phyloP scores from a whole-genome alignment of 2,329 filamentous ascomycete species.

The Alternaria longipes region DNA sequence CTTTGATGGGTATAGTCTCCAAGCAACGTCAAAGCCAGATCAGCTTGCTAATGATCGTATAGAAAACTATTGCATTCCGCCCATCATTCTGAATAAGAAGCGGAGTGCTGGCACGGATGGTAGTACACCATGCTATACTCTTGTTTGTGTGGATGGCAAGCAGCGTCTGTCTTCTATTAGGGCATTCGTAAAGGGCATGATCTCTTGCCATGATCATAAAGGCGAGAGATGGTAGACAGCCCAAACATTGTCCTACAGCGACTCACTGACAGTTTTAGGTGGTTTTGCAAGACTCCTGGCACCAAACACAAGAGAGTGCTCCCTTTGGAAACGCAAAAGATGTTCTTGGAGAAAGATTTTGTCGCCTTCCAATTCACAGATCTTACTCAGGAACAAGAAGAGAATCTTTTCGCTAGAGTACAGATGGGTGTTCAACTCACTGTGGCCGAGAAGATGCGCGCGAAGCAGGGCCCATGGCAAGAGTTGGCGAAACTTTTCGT shows the following conservation, averaged over 20 bases:
- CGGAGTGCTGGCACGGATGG: conserved; percentile 17
- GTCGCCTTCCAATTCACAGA: conserved; percentile 56
- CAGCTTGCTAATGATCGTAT: background rate
- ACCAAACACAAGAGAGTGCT: conserved; percentile 44
- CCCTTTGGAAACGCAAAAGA: conserved; percentile 44
- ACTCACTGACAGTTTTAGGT: conserved; percentile 30
- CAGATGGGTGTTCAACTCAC: conserved; percentile 58
- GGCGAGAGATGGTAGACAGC: conserved; percentile 55
- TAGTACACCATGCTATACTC: conserved; percentile 24
- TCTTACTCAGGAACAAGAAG: conserved; percentile 54
- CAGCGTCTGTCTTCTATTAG: conserved; percentile 58
- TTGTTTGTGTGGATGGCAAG: conserved; percentile 50
- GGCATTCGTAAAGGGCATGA: conserved; percentile 57
- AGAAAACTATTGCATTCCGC: conserved; percentile 57
- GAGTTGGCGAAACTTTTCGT: conserved; percentile 55
- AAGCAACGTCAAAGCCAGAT: too few relatives aligned
- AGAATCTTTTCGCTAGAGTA: conserved; percentile 60
- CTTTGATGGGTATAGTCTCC: conserved; percentile 43
- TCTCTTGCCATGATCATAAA: conserved; percentile 55
- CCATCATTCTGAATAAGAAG: conserved; percentile 58
- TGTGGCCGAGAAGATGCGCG: conserved; percentile 58
- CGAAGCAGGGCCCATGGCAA: conserved; percentile 58
- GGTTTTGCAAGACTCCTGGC: conserved; percentile 28
- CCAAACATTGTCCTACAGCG: background rate
- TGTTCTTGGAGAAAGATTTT: conserved; percentile 54